Conservation (phyloP, 2,329 filamentous ascomycete genomes). For the Fusarium proliferatum region DNA sequence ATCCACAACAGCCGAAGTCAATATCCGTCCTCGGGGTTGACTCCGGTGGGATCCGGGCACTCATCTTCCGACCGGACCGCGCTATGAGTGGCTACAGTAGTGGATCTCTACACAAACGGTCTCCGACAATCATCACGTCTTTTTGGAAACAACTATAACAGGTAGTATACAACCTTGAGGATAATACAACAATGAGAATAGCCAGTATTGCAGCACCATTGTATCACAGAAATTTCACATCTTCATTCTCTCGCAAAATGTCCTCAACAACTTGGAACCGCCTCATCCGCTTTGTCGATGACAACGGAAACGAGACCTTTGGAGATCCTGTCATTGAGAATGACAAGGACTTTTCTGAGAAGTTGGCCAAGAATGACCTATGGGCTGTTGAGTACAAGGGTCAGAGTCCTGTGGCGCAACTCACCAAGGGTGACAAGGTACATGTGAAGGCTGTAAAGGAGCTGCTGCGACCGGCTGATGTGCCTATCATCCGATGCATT, state of each 20-base stretch:
- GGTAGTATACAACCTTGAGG: neutral
- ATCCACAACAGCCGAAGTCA: neutral
- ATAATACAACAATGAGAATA: neutral
- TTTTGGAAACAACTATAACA: constrained; percentile 3
- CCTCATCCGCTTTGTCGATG: constrained; percentile 51
- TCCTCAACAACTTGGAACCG: constrained; percentile 45
- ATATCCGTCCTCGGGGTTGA: neutral
- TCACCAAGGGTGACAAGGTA: constrained; percentile 44
- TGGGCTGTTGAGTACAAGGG: constrained; percentile 49
- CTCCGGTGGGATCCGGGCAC: neutral
- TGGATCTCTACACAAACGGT: neutral
- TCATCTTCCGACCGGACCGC: constrained; percentile 37
- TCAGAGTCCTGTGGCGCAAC: constrained; percentile 37
- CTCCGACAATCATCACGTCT: neutral
- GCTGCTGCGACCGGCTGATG: constrained; percentile 46
- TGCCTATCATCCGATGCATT: constrained; percentile 52
- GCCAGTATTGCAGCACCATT: constrained; percentile 1
- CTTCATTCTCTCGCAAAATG: constrained; percentile 27
- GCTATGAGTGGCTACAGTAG: constrained; percentile 26
- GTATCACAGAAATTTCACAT: neutral
- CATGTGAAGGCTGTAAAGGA: constrained; percentile 49
- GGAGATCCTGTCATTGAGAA: constrained; percentile 47
- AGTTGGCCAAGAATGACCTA: constrained; percentile 41
- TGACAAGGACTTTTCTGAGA: constrained; percentile 43
- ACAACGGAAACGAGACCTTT: constrained; percentile 48